phyloP scores from a whole-genome alignment of 1,284 basidiomycete species.

The Naganishia sp. region DNA sequence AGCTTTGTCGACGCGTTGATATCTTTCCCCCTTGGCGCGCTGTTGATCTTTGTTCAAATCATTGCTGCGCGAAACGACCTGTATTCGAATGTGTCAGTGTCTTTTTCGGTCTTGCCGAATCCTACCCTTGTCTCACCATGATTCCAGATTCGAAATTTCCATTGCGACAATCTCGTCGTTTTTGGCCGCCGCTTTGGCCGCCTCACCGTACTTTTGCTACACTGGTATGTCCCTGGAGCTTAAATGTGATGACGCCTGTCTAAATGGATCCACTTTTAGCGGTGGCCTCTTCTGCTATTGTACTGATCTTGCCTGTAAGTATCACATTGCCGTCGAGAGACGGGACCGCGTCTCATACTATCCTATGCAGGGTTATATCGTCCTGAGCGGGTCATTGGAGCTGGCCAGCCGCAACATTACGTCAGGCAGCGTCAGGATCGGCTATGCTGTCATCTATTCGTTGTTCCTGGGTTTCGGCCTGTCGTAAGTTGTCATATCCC shows the following conservation, averaged over 20 bases:
- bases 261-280: constrained; percentile 50
- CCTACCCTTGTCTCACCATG: constrained; percentile 63
- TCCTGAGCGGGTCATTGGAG: constrained; percentile 78
- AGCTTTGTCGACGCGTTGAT: constrained; percentile 78
- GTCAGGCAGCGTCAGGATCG: constrained; percentile 79
- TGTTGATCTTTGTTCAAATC: constrained; percentile 74
- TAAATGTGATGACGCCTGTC: not conserved
- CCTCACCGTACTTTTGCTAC: constrained; percentile 76
- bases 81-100: constrained; percentile 75
- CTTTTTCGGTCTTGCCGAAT: constrained; percentile 44
- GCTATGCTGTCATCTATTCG: constrained; percentile 63
- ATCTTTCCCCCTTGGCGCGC: constrained; percentile 74
- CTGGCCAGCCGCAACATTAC: constrained; percentile 72
- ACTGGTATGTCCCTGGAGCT: constrained; percentile 50
- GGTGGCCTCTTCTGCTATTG: constrained; percentile 77
- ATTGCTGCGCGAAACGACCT: constrained; percentile 75
- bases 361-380: constrained; percentile 66
- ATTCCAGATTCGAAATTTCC: constrained; percentile 61
- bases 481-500: constrained; percentile 46
- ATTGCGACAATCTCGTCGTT: constrained; percentile 77
- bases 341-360: constrained; percentile 27
- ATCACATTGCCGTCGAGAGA: not conserved
- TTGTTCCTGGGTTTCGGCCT: constrained; percentile 82
- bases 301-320: constrained; percentile 78
- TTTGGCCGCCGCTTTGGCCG: constrained; percentile 71